Evolutionary conservation across 768 basidiomycete genomes (phyloP).

Genomic region (Leccinum fibrillosum): DNA sequence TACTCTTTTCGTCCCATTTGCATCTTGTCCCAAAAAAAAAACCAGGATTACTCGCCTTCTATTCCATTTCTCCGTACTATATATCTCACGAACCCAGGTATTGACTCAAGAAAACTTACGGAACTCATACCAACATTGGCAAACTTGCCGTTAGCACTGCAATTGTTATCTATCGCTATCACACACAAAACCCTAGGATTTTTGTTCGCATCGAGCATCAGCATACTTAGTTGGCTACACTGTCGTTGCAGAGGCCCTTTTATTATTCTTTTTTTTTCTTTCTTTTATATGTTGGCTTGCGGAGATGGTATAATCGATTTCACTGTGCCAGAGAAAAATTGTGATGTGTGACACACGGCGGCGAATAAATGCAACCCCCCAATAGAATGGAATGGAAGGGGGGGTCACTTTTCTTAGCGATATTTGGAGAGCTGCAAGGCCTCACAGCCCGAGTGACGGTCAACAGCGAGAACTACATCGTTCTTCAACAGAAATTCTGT

Average conservation of each 20-base stretch:
- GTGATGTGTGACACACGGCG: slow-evolving; percentile 8
- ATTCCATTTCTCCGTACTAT: slow-evolving; percentile 31
- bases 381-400: slow-evolving; percentile 15
- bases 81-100: slow-evolving; percentile 33
- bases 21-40: slow-evolving; percentile 29
- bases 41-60: slow-evolving; percentile 24
- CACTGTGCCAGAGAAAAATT: slow-evolving; percentile 9
- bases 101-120: slow-evolving; percentile 30
- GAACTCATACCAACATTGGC: slow-evolving; percentile 33
- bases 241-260: slow-evolving; percentile 17
- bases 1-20: slow-evolving; percentile 11
- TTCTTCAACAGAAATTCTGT: slow-evolving; percentile 11
- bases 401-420: slow-evolving; percentile 28
- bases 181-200: slow-evolving; percentile 23
- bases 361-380: slow-evolving; percentile 16
- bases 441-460: slow-evolving; percentile 21
- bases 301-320: slow-evolving; percentile 17
- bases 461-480: slow-evolving; percentile 25
- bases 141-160: slow-evolving; percentile 26
- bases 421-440: slow-evolving; percentile 14
- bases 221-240: slow-evolving; percentile 16
- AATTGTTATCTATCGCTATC: slow-evolving; percentile 34
- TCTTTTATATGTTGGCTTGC: slow-evolving; percentile 3
- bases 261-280: neutral
- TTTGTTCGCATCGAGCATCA: slow-evolving; percentile 27